Evolutionary conservation across 495 filamentous ascomycete genomes (phyloP), one percentile per base, ranked within the genome.

Genomic region (Penicillium antarcticum): DNA sequence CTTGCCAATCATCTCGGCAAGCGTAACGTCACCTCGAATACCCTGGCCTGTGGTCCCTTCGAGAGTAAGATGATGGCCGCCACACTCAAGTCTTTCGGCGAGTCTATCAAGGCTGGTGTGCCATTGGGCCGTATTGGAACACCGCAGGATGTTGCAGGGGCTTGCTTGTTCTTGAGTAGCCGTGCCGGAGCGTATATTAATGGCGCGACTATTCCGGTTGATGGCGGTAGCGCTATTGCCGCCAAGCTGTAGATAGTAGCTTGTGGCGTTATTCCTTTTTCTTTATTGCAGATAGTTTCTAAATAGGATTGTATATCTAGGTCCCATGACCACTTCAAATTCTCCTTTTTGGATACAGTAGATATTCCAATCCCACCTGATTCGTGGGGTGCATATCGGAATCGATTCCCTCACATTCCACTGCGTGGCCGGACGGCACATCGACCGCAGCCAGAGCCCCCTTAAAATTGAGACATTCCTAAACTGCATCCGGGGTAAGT

Each of bases 41-140:
- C 84, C 1, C 73, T 92, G 45, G 88, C 88, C 29, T 91, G 87
- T 56, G 88, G 88, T 9, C 87, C 88, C 12, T 92, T 92, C 57
- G 75, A 88, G 62, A 87, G 82, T 52, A 89, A 89, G 70, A 92
- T 91, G 88, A 91, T 90, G 88, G 81, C 81, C 10, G 82, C 79
- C 35, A 89, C 86, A 35, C 65, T 91, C 45, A 69, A 82, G 52
- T 62, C 71, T 5, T 80, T 81, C 51, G 77, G 78, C 36, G 85
- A 89, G 11, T 62, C 65, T 23, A 87, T 94, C 58, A 77, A 81
- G 65, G 66, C 55, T 0, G 78, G 75, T 11, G 82, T 87, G 48
- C 89, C 89, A n/a, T 62, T 90, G 52, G 80, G 80, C 5, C 74
- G 89, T 18, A 87, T 91, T 46, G 89, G 89, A 7, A 77, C 70